Percentiles rank a stretch among this genome's conserved stretches.
Evolutionary conservation across 2,329 filamentous ascomycete species (phyloP).

Genomic region (Teratosphaeria gauchensis): DNA sequence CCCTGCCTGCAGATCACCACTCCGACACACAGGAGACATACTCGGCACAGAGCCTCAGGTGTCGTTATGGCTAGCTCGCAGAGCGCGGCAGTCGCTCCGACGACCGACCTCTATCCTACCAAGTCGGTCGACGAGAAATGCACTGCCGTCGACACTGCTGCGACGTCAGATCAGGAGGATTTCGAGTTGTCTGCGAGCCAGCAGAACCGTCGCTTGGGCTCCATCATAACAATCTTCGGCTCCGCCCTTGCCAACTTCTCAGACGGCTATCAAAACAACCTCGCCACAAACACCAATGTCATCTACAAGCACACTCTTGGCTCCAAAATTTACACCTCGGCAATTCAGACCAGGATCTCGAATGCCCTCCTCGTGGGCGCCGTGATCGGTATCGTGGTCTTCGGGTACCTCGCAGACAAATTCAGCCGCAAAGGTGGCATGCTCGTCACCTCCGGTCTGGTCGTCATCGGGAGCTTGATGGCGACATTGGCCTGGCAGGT

Average conservation of each 20-base stretch:
- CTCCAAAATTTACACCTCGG: slow-evolving; percentile 20
- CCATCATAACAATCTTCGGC: slow-evolving; percentile 13
- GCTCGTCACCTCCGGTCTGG: slow-evolving; percentile 35
- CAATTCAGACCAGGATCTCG: slow-evolving; percentile 23
- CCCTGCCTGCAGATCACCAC: neutral
- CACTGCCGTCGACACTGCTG: neutral
- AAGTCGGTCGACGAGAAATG: neutral
- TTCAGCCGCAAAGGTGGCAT: slow-evolving; percentile 39
- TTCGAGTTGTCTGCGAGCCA: neutral
- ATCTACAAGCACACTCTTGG: slow-evolving; percentile 24
- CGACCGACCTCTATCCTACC: neutral
- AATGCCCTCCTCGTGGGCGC: slow-evolving; percentile 31
- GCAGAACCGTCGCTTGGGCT: neutral
- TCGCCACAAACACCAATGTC: slow-evolving; percentile 26
- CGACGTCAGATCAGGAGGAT: neutral
- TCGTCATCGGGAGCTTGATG: slow-evolving; percentile 38
- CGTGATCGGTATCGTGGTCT: slow-evolving; percentile 28
- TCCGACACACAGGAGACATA: neutral
- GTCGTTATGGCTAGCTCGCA: neutral
- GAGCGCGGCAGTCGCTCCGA: neutral
- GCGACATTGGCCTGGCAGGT: slow-evolving; percentile 16
- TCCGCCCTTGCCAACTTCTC: slow-evolving; percentile 25
- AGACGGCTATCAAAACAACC: slow-evolving; percentile 26
- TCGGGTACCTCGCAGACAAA: slow-evolving; percentile 31
- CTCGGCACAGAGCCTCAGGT: neutral